Percentiles rank a stretch among this genome's conserved stretches.
These are phyloP conservation scores for Hibiscus syriacus DNA, from an alignment of 345 rosid species.

Conservation along the genomic window DNA sequence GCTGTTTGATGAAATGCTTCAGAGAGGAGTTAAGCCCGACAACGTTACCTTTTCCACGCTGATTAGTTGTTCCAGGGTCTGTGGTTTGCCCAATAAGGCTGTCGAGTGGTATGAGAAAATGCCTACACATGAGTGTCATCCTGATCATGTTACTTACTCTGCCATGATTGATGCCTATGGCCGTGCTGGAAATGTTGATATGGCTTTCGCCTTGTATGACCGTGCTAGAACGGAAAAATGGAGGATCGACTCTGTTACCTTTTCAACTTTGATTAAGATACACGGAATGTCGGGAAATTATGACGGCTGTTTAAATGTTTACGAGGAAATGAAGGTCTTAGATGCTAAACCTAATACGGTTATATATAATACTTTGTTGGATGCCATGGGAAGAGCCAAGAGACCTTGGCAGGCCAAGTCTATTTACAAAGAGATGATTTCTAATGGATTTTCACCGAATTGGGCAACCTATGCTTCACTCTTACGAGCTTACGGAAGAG, in stretches of 20 bases:
- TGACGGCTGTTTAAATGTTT: slow-evolving; percentile 90
- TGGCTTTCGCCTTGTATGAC: slow-evolving; percentile 82
- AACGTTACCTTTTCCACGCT: slow-evolving; percentile 67
- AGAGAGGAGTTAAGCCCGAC: slow-evolving; percentile 24
- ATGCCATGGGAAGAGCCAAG: slow-evolving; percentile 89
- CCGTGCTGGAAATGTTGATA: slow-evolving; percentile 58
- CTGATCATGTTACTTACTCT: slow-evolving; percentile 58
- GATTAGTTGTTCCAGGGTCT: slow-evolving; percentile 51
- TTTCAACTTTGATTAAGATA: slow-evolving; percentile 69
- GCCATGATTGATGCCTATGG: slow-evolving; percentile 87
- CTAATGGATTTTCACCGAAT: slow-evolving; percentile 52
- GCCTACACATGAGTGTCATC: slow-evolving; percentile 50
- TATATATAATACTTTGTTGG: slow-evolving; percentile 63
- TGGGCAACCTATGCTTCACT: slow-evolving; percentile 63
- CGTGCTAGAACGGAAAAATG: slow-evolving; percentile 84
- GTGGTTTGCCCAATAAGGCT: slow-evolving; percentile 48
- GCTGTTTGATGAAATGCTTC: slow-evolving; percentile 71
- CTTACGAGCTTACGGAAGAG: slow-evolving; percentile 74
- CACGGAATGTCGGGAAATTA: slow-evolving; percentile 53
- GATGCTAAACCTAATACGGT: slow-evolving; percentile 64
- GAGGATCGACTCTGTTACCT: slow-evolving; percentile 55
- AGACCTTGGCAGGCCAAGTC: slow-evolving; percentile 91
- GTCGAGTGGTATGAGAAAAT: slow-evolving; percentile 93
- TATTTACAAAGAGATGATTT: slow-evolving; percentile 59
- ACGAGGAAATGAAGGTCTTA: slow-evolving; percentile 86